phyloP scores from a whole-genome alignment of 805 yeast genomes.

The Teunomyces funiuensis region DNA sequence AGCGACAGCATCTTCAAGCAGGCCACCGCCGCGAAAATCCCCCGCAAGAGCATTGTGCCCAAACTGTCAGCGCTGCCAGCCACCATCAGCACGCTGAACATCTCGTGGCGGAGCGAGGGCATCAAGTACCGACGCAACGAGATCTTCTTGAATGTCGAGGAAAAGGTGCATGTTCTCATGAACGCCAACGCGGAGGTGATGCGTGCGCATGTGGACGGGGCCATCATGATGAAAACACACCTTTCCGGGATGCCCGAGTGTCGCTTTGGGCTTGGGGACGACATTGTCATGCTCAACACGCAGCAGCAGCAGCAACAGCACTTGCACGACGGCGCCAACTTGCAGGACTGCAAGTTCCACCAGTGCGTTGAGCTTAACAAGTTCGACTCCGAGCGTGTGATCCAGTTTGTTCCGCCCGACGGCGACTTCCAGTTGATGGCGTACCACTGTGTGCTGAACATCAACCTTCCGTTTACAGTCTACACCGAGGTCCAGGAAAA shows the following conservation, averaged over 20 bases:
- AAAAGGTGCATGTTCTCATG: conserved; percentile 69
- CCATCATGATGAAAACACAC: conserved; percentile 66
- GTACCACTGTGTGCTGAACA: conserved; percentile 49
- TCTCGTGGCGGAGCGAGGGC: conserved; percentile 71
- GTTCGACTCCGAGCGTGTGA: conserved; percentile 62
- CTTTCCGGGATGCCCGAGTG: conserved; percentile 83
- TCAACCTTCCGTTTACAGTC: conserved; percentile 70
- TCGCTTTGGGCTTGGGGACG: conserved; percentile 72
- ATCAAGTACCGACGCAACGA: conserved; percentile 81
- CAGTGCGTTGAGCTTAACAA: conserved; percentile 77
- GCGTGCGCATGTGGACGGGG: conserved; percentile 74
- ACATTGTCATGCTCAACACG: conserved; percentile 20
- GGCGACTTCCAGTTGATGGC: conserved; percentile 83
- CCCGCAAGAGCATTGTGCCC: background rate
- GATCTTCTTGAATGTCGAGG: conserved; percentile 72
- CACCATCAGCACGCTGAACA: conserved; percentile 11
- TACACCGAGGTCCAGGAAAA: conserved; percentile 50
- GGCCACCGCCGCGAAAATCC: conserved; percentile 8
- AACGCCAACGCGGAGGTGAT: conserved; percentile 63
- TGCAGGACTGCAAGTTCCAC: conserved; percentile 83
- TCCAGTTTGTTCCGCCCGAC: conserved; percentile 83
- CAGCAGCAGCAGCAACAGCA: background rate
- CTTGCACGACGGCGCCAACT: conserved; percentile 42
- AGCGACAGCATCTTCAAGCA: conserved; percentile 20
- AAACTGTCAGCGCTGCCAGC: conserved; percentile 7